Evolutionary conservation across 2,329 filamentous ascomycete genomes (phyloP).

Genomic region (Paracamarosporium sp.): DNA sequence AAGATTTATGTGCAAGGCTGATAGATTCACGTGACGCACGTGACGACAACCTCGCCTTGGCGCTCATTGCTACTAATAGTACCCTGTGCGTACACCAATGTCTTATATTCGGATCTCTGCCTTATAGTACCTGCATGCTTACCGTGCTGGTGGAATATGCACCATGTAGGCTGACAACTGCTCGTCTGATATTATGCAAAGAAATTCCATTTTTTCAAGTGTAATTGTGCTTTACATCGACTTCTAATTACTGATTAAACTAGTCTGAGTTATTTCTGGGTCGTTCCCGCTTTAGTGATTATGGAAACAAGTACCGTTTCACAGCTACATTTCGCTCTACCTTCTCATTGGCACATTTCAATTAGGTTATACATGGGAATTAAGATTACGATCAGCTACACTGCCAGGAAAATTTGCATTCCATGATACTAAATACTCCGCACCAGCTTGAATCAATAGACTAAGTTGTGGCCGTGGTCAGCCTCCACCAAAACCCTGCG

Average conservation of each 20-base stretch:
- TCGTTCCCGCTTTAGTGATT: too few species aligned
- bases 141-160: neutral
- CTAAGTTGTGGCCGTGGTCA: too few species aligned
- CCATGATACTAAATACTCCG: neutral
- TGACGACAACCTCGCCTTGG: neutral
- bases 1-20: neutral
- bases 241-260: too few species aligned
- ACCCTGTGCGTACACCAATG: neutral
- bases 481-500: too few species aligned
- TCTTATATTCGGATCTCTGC: neutral
- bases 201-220: neutral
- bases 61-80: neutral
- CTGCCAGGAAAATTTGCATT: neutral
- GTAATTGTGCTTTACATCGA: too few species aligned
- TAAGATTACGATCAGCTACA: neutral
- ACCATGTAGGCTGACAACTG: neutral
- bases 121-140: neutral
- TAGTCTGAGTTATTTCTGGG: too few species aligned
- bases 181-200: neutral
- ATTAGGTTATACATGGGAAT: neutral
- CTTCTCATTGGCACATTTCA: neutral
- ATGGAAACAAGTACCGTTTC: too few species aligned
- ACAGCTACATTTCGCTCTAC: neutral
- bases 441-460: neutral
- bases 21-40: neutral